A percentile compares a stretch with the other conserved stretches of the same genome.
Conservation (phyloP, 169 alveolate genomes). For the Plasmodium coatneyi region DNA sequence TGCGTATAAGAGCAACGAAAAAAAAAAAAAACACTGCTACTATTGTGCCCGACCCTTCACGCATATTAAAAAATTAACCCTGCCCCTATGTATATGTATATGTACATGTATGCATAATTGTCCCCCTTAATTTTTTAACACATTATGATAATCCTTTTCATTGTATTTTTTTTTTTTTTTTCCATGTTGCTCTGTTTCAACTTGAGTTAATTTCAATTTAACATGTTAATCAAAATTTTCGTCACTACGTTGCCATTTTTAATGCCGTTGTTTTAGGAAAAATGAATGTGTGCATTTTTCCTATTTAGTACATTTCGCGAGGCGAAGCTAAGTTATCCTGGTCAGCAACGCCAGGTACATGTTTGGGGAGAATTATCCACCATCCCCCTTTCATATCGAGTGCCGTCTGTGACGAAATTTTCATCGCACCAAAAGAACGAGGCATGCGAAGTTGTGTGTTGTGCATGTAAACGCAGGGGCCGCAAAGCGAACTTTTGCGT, state of each 20-base stretch:
- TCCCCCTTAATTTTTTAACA: background rate
- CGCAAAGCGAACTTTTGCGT: background rate
- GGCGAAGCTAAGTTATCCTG: background rate
- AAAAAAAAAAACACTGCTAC: background rate
- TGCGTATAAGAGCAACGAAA: conserved; percentile 4
- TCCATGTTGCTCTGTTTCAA: background rate
- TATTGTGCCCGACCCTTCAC: background rate
- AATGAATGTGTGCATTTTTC: background rate
- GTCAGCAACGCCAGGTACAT: background rate
- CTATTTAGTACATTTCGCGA: background rate
- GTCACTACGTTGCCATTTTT: background rate
- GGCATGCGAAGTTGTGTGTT: background rate
- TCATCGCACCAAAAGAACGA: background rate
- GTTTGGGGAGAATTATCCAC: background rate
- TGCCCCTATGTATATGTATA: background rate
- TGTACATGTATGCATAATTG: background rate
- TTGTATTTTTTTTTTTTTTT: background rate
- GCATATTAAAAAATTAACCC: background rate
- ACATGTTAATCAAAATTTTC: background rate
- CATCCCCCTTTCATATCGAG: background rate
- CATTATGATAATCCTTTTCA: background rate
- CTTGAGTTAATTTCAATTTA: background rate
- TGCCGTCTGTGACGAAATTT: background rate
- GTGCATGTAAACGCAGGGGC: background rate
- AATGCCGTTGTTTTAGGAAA: background rate